Evolutionary conservation across 257 asterid species (phyloP).

Genomic region (Fraxinus pennsylvanica): DNA sequence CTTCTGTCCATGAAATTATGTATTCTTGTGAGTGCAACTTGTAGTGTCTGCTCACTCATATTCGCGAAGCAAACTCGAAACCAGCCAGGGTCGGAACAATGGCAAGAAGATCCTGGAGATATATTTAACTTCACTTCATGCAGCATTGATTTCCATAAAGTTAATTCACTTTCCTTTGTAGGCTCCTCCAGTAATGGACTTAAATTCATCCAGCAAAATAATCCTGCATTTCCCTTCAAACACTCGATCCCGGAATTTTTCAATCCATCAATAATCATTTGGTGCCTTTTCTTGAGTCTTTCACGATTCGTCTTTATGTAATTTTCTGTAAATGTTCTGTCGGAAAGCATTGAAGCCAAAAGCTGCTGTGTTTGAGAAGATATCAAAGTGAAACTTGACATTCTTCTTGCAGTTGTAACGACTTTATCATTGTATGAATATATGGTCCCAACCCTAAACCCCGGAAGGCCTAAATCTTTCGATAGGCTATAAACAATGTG

Average conservation of each 20-base stretch:
- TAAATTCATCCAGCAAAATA: conserved; percentile 16
- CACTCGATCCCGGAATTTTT: conserved; percentile 6
- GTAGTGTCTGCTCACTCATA: conserved; percentile 4
- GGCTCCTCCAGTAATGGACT: conserved; percentile 4
- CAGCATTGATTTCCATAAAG: conserved; percentile 8
- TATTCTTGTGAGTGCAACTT: conserved; percentile 9
- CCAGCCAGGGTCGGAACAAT: conserved; percentile 20
- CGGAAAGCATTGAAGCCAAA: conserved; percentile 11
- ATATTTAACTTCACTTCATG: conserved; percentile 14
- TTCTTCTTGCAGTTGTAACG: conserved; percentile 13
- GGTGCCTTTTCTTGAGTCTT: conserved; percentile 3
- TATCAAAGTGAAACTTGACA: conserved; percentile 16
- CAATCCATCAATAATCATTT: conserved; percentile 10
- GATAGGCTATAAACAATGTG: conserved; percentile 29
- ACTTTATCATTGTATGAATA: conserved; percentile 15
- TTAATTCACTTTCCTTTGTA: conserved; percentile 6
- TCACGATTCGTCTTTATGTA: conserved; percentile 1
- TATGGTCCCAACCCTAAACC: conserved; percentile 27
- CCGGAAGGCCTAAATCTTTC: conserved; percentile 26
- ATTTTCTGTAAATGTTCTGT: neutral
- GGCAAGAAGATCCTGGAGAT: conserved; percentile 20
- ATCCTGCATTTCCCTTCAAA: conserved; percentile 15
- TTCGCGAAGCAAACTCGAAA: conserved; percentile 13
- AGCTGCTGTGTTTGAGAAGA: conserved; percentile 15
- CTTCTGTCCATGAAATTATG: neutral